These are phyloP conservation scores for Pelargonium fulgidum DNA, from an alignment of 441 rosid genomes.

Conservation along the genomic window DNA sequence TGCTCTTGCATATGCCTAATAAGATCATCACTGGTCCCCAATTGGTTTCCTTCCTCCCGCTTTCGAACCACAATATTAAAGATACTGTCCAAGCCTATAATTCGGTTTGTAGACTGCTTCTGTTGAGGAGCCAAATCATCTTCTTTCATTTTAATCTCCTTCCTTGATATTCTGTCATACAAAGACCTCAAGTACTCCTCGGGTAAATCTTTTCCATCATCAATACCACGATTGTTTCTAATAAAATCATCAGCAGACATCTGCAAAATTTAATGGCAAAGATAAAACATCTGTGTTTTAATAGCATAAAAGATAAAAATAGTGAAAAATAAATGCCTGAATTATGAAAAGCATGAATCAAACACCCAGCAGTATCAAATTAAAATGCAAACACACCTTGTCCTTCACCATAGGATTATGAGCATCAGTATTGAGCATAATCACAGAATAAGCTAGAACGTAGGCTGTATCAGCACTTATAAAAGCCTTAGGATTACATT, in stretches of 20 bases:
- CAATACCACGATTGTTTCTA: conserved; percentile 97
- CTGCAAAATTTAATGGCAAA: conserved; percentile 38
- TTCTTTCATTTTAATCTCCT: conserved; percentile 97
- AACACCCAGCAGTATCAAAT: conserved; percentile 20
- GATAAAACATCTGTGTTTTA: conserved; percentile 7
- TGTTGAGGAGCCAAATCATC: conserved; percentile 74
- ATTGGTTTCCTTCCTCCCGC: conserved; percentile 57
- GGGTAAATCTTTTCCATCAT: conserved; percentile 91
- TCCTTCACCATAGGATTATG: conserved; percentile 96
- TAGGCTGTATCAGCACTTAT: conserved; percentile 96
- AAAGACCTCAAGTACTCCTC: conserved; percentile 84
- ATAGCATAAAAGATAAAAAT: background rate
- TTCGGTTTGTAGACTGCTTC: conserved; percentile 61
- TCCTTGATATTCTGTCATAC: conserved; percentile 82
- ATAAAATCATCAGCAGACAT: conserved; percentile 97
- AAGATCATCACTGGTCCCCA: conserved; percentile 94
- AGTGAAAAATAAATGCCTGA: background rate
- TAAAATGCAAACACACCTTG: conserved; percentile 53
- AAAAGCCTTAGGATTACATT: conserved; percentile 89
- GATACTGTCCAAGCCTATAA: conserved; percentile 86
- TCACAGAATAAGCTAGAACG: conserved; percentile 97
- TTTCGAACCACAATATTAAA: conserved; percentile 93
- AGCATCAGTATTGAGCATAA: conserved; percentile 95
- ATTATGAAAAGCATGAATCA: conserved; percentile 14
- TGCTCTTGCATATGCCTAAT: conserved; percentile 96